Evolutionary conservation across 2,329 filamentous ascomycete species (phyloP), one percentile per base, ranked within the genome.

Genomic region (Exophiala aquamarina): DNA sequence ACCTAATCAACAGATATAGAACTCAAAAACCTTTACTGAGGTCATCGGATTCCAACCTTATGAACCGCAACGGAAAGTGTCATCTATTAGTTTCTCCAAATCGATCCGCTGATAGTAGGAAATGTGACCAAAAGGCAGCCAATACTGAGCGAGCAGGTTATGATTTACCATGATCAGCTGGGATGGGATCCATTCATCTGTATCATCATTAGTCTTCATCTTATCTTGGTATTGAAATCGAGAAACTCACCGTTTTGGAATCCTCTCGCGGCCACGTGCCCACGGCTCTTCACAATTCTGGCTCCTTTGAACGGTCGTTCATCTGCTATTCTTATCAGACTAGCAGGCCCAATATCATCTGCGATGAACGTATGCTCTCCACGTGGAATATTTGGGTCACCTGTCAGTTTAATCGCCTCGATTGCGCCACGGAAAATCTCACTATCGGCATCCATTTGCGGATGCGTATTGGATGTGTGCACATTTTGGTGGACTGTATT

Each of bases 371-470:
- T 89, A 57, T 84, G 82, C 65, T 96, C 86, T 7, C 91, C 92
- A 7, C 91, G 78, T 0, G 92, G 92, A 11, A 97, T 83, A 57
- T 96, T 94, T 0, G 86, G 82, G 61, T 98, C 92, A 1, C 92
- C 92, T 0, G 92, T 97, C 26, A 98, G 71, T 65, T 97, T 97
- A 61, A 96, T 83, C 0, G 87, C 92, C 64, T 91, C 83, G 3
- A 97, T 66, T 2, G 82, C 75, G 3, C 89, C 89, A 10, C 73
- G 42, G 26, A 49, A 50, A n/a, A 54, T 42, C 4, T 35, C 47
- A 10, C 52, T 43, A 17, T 54, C 41, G 15, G 23, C 17, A 14
- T 20, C 15, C 10, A 19, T 11, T 15, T 21, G 13, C 17, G 43
- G 21, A 11, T n/a, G n/a, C n/a, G n/a, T n/a, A 38, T 26, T 23